Base-by-base conservation (phyloP, 148 eudicot species). In the Tetragonia tetragonoides region DNA sequence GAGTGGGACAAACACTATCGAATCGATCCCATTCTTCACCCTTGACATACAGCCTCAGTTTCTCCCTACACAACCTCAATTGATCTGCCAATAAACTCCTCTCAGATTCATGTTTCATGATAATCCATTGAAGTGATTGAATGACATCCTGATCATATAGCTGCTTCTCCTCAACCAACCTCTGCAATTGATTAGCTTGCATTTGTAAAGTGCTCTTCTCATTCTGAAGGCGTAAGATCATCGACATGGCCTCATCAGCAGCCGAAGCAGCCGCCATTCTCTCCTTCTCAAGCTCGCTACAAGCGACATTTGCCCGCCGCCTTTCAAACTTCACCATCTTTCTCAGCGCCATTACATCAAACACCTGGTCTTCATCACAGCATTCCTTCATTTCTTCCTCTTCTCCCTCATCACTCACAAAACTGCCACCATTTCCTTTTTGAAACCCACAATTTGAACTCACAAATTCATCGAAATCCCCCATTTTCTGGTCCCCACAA, bases 221-320 rank as follows among this genome's bases (percentile, higher is more conserved):
- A 5, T 84, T 88, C 83, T 95, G 99, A 54, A 93, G 89, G 62
- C 93, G 84, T 78, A 87, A 74, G 70, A 95, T 91, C 99, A 93
- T 91, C 0, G 99, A 89, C 97, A 95, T 93, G 21, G 99, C 86
- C 75, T 95, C 99, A 62, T 85, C 89, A n/a, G 92, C 90, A 37
- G 97, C 89, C 2, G 93, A 84, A 0, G 97, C 83, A 60, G 97
- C 83, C 18, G 97, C 91, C 76, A 80, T 81, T 28, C 97, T 85
- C 73, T 95, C 99, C 87, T 90, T 91, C 74, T 87, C 94, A 16
- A 95, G 86, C 76, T 93, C 99, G 38, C 47, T 40, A 21, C 39
- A 62, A 79, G 90, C 90, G 24, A 68, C 81, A 73, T 85, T 74
- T 0, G 86, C 92, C 75, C 81, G 78, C 40, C 51, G 47, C 75